phyloP scores from a whole-genome alignment of 2,329 filamentous ascomycete species.

The Xylariaceae sp. region DNA sequence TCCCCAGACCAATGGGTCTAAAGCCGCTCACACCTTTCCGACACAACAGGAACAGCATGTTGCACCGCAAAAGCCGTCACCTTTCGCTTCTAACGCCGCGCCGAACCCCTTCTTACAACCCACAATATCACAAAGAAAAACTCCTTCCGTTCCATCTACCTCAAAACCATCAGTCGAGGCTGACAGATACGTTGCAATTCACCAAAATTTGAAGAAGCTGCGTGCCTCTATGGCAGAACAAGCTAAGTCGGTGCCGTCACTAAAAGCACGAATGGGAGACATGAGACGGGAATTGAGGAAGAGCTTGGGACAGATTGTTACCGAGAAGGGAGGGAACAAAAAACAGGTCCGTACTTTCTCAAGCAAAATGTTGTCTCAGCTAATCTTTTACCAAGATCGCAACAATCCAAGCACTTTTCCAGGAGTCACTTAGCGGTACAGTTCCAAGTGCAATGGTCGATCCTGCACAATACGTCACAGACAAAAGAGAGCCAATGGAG shows the following conservation, averaged over 20 bases:
- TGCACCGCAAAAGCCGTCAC: conserved; percentile 11
- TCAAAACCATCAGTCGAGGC: conserved; percentile 27
- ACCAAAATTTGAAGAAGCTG: conserved; percentile 69
- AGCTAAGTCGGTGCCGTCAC: conserved; percentile 57
- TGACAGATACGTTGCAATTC: conserved; percentile 63
- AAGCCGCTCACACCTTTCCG: conserved; percentile 15
- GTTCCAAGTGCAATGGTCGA: conserved; percentile 61
- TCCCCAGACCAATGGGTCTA: conserved; percentile 29
- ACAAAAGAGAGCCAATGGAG: conserved; percentile 53
- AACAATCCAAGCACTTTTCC: conserved; percentile 58
- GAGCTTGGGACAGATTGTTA: conserved; percentile 73
- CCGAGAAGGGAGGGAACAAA: conserved; percentile 67
- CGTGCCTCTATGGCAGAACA: conserved; percentile 54
- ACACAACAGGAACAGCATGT: conserved; percentile 3
- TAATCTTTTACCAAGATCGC: conserved; percentile 44
- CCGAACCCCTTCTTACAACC: conserved; percentile 12
- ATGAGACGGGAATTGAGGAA: conserved; percentile 74
- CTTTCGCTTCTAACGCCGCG: conserved; percentile 20
- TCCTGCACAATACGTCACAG: conserved; percentile 58
- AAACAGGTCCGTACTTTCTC: conserved; percentile 52
- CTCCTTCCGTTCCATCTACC: conserved; percentile 17
- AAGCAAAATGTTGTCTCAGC: not conserved
- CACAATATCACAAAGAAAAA: conserved; percentile 27
- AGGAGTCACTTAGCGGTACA: conserved; percentile 57
- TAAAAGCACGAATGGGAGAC: conserved; percentile 73